Base-by-base conservation (phyloP, 2,329 filamentous ascomycete genomes). In the Alternaria viburni region DNA sequence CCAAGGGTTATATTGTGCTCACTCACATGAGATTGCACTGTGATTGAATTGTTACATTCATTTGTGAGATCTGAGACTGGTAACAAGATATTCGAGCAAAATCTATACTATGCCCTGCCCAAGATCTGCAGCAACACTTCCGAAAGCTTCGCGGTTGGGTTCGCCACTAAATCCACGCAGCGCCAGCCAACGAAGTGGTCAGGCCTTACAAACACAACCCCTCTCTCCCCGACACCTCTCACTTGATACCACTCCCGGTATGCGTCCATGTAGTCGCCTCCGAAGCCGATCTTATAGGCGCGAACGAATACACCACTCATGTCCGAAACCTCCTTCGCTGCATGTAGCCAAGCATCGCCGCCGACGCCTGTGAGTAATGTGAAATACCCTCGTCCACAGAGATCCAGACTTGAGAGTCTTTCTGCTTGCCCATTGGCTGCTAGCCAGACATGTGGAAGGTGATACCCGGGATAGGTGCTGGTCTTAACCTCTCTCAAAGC, bases 381-480 rank as follows among this genome's bases (percentile, higher is more conserved):
- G 44, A 72, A 72, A 3, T 32, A 15, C 1, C 86, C 85, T 47
- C 88, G 80, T 0, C 88, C 88, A 0, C 85, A 85, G 1, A 90
- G 75, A 72, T 90, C 88, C 51, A 87, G 84, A 0, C 87, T 89
- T 1, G 86, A 88, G 23, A 86, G 76, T n/a, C 77, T 78, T 57
- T 81, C 70, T n/a, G 76, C 76, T 0, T 86, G 83, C 15, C 80
- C 69, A 9, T 79, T 69, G 28, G 81, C 81, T 76, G 88, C 86
- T 13, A 90, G 76, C 88, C 88, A 90, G 0, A 81, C 87, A 74
- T 91, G 88, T 8, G 88, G 88, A 25, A 90, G 75, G 4, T 87
- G 80, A 46, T 80, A 81, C 10, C 88, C 88, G 0, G 88, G 88
- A 68, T 84, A 87, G 5, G 88, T 89, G 54, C 76, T 84, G 32